Base-by-base conservation (phyloP, 331 rosid species). In the Ulmus americana region DNA sequence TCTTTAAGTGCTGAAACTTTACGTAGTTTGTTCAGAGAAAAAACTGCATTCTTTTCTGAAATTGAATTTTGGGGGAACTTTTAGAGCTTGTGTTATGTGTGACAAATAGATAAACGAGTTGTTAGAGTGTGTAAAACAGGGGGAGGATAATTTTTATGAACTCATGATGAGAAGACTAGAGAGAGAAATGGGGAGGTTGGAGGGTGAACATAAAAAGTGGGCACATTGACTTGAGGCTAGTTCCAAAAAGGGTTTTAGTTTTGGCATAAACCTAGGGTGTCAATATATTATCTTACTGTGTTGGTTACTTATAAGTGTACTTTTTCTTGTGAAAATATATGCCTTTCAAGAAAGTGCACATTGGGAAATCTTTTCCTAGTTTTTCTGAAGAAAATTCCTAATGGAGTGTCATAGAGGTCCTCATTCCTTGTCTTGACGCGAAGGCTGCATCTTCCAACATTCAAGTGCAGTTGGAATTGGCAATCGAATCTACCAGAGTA, bases 341-440 rank as follows among this genome's bases (percentile, higher is more conserved):
- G 83, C 79, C 70, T 69, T 71, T 69, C 80, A 81, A 74, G 92
- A 81, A 79, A 80, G 70, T 71, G 81, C 45, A 0, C 8, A 64
- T 61, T 39, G 64, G 53, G 67, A 68, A 63, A 73, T 60, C 2
- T 38, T 59, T 68, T 39, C 39, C 35, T 35, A 10, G 22, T 43
- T 49, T 77, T 83, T 79, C 82, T 63, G 79, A 78, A 75, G 82
- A 75, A 77, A 68, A 13, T 39, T 58, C 20, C 44, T 20, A 70
- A 80, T 68, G 72, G 51, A 61, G 68, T 44, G 38, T 65, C 56
- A 43, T 12, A 56, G 39, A 47, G 16, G 43, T 39, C 43, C 67
- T 64, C 67, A 16, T 71, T 41, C 58, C 63, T 69, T 53, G 15
- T 61, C 50, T 64, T 74, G 66, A 70, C 11, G 74, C 67, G 48